These are phyloP conservation scores for Urtica urens DNA, from an alignment of 306 rosid genomes.

Conservation along the genomic window DNA sequence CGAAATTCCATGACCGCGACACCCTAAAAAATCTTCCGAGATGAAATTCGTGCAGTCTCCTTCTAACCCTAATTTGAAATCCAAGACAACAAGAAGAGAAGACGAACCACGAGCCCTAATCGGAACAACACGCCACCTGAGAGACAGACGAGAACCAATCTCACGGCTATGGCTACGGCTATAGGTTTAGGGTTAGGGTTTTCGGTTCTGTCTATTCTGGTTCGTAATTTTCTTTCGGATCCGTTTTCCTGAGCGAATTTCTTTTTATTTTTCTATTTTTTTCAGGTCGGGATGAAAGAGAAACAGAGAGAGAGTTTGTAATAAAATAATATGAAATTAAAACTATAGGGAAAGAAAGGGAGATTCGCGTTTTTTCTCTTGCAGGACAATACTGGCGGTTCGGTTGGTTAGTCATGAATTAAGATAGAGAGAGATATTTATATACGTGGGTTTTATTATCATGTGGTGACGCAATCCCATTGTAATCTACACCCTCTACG, in stretches of 20 bases:
- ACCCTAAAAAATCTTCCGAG: neutral
- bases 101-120: slow-evolving; percentile 25
- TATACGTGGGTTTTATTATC: slow-evolving; percentile 18
- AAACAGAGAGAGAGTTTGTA: slow-evolving; percentile 11
- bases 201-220: slow-evolving; percentile 42
- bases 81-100: neutral
- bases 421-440: slow-evolving; percentile 28
- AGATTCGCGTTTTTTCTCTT: slow-evolving; percentile 50
- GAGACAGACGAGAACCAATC: slow-evolving; percentile 7
- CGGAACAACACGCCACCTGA: slow-evolving; percentile 9
- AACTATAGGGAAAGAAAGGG: slow-evolving; percentile 11
- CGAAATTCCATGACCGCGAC: slow-evolving; percentile 55
- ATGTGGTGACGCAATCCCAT: slow-evolving; percentile 12
- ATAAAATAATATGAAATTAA: neutral
- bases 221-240: slow-evolving; percentile 45
- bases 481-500: too few relatives aligned
- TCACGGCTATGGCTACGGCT: neutral
- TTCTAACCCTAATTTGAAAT: slow-evolving; percentile 5
- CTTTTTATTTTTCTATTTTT: slow-evolving; percentile 14
- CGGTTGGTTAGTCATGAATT: neutral
- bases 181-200: slow-evolving; percentile 50
- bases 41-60: slow-evolving; percentile 18
- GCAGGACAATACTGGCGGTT: slow-evolving; percentile 35
- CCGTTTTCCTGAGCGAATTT: slow-evolving; percentile 42
- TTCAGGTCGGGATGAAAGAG: slow-evolving; percentile 28